Percentiles rank a stretch among this genome's conserved stretches.
Conservation (phyloP, 2,329 filamentous ascomycete species). For the Sporothrix schenckii region DNA sequence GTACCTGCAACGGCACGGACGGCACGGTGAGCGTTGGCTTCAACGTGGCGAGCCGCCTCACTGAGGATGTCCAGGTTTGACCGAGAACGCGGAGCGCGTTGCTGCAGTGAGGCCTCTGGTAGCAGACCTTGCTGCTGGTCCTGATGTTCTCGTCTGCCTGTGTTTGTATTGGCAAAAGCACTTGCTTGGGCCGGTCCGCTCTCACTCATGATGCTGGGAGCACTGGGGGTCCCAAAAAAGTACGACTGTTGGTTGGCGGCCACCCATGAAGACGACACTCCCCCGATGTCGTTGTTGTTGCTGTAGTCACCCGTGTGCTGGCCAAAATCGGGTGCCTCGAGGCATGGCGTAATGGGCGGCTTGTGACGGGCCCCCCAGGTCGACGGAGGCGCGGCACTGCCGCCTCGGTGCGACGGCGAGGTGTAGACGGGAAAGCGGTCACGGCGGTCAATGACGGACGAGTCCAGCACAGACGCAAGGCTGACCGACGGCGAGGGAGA, state of each 20-base stretch:
- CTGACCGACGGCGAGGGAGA: constrained; percentile 30
- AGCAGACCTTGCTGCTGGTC: too few species aligned
- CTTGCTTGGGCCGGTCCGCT: neutral
- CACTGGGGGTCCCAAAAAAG: constrained; percentile 28
- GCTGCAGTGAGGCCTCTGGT: neutral
- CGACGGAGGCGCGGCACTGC: constrained; percentile 23
- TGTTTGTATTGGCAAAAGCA: neutral
- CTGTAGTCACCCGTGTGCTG: neutral
- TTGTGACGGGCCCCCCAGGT: constrained; percentile 32
- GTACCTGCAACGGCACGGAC: too few species aligned
- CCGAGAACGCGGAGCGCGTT: neutral
- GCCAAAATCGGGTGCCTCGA: constrained; percentile 22
- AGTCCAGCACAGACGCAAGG: neutral
- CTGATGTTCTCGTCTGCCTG: too few species aligned
- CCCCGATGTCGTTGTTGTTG: neutral
- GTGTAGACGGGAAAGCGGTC: constrained; percentile 15
- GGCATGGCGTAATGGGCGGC: constrained; percentile 31
- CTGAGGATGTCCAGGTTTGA: neutral
- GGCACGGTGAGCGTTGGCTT: neutral
- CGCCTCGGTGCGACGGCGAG: constrained; percentile 29
- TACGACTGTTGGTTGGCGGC: constrained; percentile 10
- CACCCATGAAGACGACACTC: neutral
- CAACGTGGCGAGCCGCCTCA: neutral
- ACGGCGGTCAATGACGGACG: neutral
- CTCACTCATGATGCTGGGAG: neutral